Base-by-base conservation (phyloP, 495 filamentous ascomycete species). In the Achaetomiella virescens region DNA sequence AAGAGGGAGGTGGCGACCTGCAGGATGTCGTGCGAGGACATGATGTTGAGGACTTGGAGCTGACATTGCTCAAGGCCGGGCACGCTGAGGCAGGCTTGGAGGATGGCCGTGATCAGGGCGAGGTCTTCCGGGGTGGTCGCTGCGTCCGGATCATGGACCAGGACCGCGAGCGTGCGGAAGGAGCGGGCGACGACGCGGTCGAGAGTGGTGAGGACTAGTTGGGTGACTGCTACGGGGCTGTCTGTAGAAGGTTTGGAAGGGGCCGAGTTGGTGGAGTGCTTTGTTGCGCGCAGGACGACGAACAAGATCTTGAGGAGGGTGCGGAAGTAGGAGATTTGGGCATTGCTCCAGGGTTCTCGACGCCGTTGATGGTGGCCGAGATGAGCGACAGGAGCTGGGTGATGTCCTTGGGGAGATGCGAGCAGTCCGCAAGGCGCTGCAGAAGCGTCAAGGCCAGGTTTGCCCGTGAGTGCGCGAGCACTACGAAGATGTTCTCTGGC, bases 1-100 rank as follows among this genome's bases (percentile, higher is more conserved):
- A 95, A 97, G 47, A 99, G 78, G 12, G 88, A 89, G 15, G 85
- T 85, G 0, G 90, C 91, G 48, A 88, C 85, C 58, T 91, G 85
- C n/a, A 84, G 78, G 3, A 85, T 84, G 52, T 93, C 81, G 64
- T 87, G 78, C 37, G 81, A 68, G 22, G 78, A 71, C 63, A 88
- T 75, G 61, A 84, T 81, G 43, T 80, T 80, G 44, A 84, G 78
- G 58, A 91, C 81, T 54, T 87, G 82, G 18, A 83, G 62, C 61
- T 84, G 75, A 58, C 78, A 81, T 48, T 78, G 72, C 24, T 78
- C 75, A 58, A 89, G 79, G 18, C 81, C 80, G 1, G 83, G 82
- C n/a, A 96, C 77, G 54, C 81, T 83, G 21, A 97, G 76, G 48
- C 85, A 82, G 40, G 84, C 85, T 64, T 96, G 91, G 15, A 97